Evolutionary conservation across 495 filamentous ascomycete genomes (phyloP), one percentile per base, ranked within the genome.

Genomic region (Talaromyces stipitatus): DNA sequence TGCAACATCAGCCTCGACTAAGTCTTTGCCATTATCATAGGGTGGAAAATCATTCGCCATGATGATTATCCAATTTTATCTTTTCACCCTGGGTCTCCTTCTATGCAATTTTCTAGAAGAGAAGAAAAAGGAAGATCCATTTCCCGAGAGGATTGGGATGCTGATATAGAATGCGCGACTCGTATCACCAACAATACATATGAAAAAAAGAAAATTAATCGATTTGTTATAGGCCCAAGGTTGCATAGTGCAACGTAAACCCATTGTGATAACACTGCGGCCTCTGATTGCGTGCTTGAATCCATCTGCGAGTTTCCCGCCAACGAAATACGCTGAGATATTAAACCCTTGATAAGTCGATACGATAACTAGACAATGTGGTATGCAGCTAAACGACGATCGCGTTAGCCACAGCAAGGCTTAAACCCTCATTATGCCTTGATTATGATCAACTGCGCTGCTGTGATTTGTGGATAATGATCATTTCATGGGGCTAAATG

Each of bases 201-300:
- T 16, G 8, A 14, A 26, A n/a, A 47, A 26, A 47, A 47, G 18
- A 23, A 2, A 46, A 46, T 11, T 12, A 26, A 18, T 41, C 24
- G 45, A 18, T 48, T 27, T 26, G 22, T 11, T 48, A 48, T 48
- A 48, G 45, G 45, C 5, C 24, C 22, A 18, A 41, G 36, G 36
- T 18, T 41, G 36, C 36, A 41, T 41, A n/a, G 36, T 41, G 36
- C 36, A 41, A 41, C 36, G 36, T 41, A 41, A 41, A 41, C 4
- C 1, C n/a, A 12, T 10, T 16, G 16, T 55, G 54, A 55, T 55
- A 55, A 55, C 54, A 55, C 23, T 45, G 36, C 38, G 38, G 54
- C n/a, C 54, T 55, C 54, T 29, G 36, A 55, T 55, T 55, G 54
- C 54, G 54, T 55, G 54, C 54, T 55, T 51, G 26, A n/a, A 16